Conservation (phyloP, 257 asterid genomes). For the Solanum etuberosum region DNA sequence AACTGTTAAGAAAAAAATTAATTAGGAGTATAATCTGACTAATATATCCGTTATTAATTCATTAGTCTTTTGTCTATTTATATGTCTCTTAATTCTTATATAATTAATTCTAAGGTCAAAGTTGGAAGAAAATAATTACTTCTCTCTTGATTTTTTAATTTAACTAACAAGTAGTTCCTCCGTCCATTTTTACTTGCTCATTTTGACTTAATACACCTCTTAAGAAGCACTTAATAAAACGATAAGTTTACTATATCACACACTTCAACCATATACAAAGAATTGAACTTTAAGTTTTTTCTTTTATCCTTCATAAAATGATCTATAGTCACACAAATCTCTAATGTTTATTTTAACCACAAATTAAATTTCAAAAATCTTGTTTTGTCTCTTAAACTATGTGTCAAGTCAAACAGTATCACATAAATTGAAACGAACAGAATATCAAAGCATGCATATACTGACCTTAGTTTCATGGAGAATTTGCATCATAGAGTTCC, state of each 20-base stretch:
- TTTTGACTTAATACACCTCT: background rate
- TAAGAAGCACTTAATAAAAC: background rate
- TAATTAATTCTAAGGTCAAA: background rate
- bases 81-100: background rate
- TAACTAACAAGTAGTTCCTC: background rate
- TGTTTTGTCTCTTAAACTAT: background rate
- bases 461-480: constrained; percentile 19
- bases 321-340: background rate
- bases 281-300: background rate
- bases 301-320: background rate
- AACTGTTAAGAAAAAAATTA: no score
- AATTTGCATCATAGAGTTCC: constrained; percentile 28
- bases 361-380: background rate
- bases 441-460: background rate
- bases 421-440: background rate
- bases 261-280: background rate
- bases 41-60: no score
- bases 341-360: background rate
- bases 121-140: background rate
- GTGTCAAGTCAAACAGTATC: background rate
- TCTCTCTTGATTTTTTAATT: background rate
- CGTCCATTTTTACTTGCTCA: background rate
- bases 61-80: no score
- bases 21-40: background rate
- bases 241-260: background rate